Percentiles rank a stretch among this genome's conserved stretches.
phyloP scores from a whole-genome alignment of 2,329 filamentous ascomycete genomes.

The Aspergillus proliferans region DNA sequence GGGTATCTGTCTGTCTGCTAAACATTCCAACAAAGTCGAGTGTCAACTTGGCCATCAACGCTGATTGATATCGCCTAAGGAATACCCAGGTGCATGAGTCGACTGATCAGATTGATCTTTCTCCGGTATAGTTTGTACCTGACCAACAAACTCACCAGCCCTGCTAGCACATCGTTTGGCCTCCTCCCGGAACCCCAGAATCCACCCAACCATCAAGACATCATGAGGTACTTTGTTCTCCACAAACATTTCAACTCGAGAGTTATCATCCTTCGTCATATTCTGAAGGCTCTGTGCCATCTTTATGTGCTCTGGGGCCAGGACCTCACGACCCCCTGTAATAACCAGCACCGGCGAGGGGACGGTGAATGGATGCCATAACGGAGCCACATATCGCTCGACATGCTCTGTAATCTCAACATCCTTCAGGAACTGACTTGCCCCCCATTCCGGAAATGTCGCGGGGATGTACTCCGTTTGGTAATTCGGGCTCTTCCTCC shows the following conservation, averaged over 20 bases:
- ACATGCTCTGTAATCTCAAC: constrained; percentile 6
- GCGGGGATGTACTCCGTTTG: constrained; percentile 11
- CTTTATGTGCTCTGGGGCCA: constrained; percentile 6
- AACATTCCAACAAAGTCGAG: too few species aligned
- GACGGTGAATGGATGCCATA: constrained; percentile 13
- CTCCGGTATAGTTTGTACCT: not conserved
- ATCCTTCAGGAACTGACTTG: constrained; percentile 8
- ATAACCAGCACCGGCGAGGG: constrained; percentile 15
- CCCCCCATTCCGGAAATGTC: constrained; percentile 10
- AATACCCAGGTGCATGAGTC: too few species aligned
- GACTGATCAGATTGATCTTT: not conserved
- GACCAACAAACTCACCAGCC: constrained; percentile 12
- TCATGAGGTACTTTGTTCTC: constrained; percentile 11
- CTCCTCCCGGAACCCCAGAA: constrained; percentile 10
- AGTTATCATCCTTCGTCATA: constrained; percentile 6
- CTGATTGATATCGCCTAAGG: too few species aligned
- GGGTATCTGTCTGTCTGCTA: too few species aligned
- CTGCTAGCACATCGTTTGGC: constrained; percentile 7
- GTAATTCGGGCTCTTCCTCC: constrained; percentile 9
- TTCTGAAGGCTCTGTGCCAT: constrained; percentile 4
- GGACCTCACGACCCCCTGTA: constrained; percentile 9
- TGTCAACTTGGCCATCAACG: too few species aligned
- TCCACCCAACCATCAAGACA: constrained; percentile 13
- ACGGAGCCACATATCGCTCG: constrained; percentile 10
- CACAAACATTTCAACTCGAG: constrained; percentile 6